Evolutionary conservation across 495 filamentous ascomycete genomes (phyloP), one percentile per base, ranked within the genome.

Genomic region (Saxophila tyrrhenica): DNA sequence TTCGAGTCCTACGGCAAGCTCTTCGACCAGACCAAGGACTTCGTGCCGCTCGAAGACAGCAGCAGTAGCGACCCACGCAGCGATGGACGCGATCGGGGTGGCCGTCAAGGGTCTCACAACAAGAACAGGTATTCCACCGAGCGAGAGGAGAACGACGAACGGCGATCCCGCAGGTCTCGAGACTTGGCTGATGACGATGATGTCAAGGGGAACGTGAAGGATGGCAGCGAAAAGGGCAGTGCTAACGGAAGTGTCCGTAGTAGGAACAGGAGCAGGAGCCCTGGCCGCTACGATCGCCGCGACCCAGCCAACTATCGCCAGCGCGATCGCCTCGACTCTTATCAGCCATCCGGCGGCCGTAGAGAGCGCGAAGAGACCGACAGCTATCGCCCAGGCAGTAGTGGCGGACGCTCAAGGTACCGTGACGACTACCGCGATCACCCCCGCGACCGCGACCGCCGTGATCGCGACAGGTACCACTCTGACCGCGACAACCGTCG

Each of bases 241-340:
- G 82, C 81, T 74, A 79, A 81, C 73, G 81, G 80, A 65, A 89
- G 87, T 50, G 35, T 52, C 71, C 85, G 80, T 77, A 87, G 83
- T 78, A 86, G 84, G 73, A 82, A 82, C 69, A 78, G 86, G 74
- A 87, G 84, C 73, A 77, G 83, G 69, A 91, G 85, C 67, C 83
- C 85, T 66, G 86, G 86, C 62, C 79, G 84, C 70, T 86, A 87
- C 57, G 80, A 82, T 59, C 84, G 82, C 75, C 58, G 54, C 3
- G 53, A 55, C 21, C 85, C 86, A 71, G 78, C 80, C 54, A 74
- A 76, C 52, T 29, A 35, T 23, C 56, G 62, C 39, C 45, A 35
- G 29, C 79, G 80, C 56, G 82, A 83, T 64, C 63, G 60, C 29
- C 55, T 56, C 50, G 67, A 71, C 58, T 65, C 68, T 43, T 77